These are phyloP conservation scores for Carex arenaria DNA, from an alignment of 202 grass and related monocot genomes.

Conservation along the genomic window DNA sequence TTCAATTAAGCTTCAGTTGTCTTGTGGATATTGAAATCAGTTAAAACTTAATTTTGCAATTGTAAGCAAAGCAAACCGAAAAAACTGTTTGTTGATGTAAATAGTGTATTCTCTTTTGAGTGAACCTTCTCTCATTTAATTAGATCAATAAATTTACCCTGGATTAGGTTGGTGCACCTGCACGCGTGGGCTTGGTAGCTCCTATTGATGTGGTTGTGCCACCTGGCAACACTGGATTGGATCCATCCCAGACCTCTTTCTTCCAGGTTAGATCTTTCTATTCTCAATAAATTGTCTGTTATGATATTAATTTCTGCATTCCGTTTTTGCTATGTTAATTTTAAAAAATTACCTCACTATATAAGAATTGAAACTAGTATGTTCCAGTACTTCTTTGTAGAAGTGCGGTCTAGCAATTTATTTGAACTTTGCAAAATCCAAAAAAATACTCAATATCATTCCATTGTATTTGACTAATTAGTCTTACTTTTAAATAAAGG, in stretches of 20 bases:
- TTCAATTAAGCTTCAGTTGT: neutral
- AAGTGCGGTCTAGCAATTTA: neutral
- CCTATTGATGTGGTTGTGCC: conserved; percentile 79
- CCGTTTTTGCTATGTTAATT: neutral
- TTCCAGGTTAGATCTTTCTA: conserved; percentile 52
- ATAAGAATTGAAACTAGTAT: neutral
- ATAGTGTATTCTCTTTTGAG: neutral
- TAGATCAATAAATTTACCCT: neutral
- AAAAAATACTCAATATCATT: neutral
- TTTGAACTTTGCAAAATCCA: neutral
- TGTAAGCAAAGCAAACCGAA: neutral
- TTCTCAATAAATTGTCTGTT: neutral
- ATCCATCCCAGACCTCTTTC: conserved; percentile 92
- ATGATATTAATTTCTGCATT: neutral
- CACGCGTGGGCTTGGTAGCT: conserved; percentile 85
- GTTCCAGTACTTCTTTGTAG: neutral
- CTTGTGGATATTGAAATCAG: neutral
- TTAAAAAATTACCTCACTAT: neutral
- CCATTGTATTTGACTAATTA: neutral
- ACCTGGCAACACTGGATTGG: conserved; percentile 88
- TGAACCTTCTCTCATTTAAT: neutral
- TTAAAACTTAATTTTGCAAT: neutral
- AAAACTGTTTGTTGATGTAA: neutral
- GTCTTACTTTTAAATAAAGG: conserved; percentile 34
- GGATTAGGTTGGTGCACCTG: conserved; percentile 74